These are phyloP conservation scores for Penicillium freii DNA, from an alignment of 2,329 filamentous ascomycete genomes.

Conservation along the genomic window DNA sequence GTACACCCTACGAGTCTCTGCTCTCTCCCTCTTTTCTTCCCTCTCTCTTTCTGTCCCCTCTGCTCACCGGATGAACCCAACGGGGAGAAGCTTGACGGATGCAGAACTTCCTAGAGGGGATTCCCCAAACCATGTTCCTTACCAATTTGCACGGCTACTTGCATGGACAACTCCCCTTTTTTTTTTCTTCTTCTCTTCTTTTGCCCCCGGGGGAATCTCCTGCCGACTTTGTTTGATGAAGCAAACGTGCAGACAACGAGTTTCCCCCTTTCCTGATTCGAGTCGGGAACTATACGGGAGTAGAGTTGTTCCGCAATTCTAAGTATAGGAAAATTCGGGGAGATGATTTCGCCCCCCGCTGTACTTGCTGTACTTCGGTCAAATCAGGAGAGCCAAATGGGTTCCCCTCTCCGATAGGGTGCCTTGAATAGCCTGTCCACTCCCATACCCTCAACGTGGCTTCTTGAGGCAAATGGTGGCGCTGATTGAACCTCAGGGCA, in stretches of 20 bases:
- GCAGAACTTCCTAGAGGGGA: not conserved
- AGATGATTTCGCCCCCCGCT: slow-evolving; percentile 16
- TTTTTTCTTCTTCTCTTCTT: not conserved
- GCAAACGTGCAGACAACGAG: slow-evolving; percentile 29
- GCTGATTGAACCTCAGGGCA: slow-evolving; percentile 10
- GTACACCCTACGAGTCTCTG: not conserved
- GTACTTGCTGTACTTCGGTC: not conserved
- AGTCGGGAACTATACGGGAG: slow-evolving; percentile 1
- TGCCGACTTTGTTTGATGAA: slow-evolving; percentile 25
- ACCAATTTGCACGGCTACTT: slow-evolving; percentile 22
- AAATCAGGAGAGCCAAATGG: not conserved
- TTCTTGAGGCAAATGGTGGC: slow-evolving; percentile 26
- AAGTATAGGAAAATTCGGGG: slow-evolving; percentile 17
- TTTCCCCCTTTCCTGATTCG: slow-evolving; percentile 2
- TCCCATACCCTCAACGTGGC: slow-evolving; percentile 20
- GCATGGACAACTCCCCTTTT: slow-evolving; percentile 20
- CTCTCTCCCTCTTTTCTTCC: not conserved
- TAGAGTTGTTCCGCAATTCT: not conserved
- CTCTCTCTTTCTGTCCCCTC: not conserved
- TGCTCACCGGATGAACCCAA: not conserved
- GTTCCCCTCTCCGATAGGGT: slow-evolving; percentile 19
- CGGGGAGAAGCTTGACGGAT: not conserved
- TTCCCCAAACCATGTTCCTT: slow-evolving; percentile 26
- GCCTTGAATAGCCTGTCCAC: slow-evolving; percentile 18
- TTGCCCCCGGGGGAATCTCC: slow-evolving; percentile 15